These are phyloP conservation scores for Zangia roseola DNA, from an alignment of 768 basidiomycete genomes.

Conservation along the genomic window DNA sequence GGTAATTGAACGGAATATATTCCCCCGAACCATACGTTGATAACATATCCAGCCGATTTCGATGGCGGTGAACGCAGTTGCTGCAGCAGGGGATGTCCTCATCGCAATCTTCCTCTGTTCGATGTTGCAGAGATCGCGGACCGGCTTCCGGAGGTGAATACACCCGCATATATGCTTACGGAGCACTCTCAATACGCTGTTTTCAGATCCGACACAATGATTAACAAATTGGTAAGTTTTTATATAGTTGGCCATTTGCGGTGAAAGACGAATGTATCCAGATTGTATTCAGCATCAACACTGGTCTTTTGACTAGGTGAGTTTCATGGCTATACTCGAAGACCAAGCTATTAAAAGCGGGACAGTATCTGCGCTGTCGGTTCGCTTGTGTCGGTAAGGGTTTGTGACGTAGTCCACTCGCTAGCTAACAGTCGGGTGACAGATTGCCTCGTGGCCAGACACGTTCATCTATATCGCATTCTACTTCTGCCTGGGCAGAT, in stretches of 20 bases:
- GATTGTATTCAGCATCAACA: conserved; percentile 57
- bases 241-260: not conserved
- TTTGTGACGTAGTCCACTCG: not conserved
- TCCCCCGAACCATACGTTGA: not conserved
- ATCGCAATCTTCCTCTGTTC: conserved; percentile 49
- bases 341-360: not conserved
- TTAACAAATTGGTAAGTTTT: conserved; percentile 42
- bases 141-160: conserved; percentile 48
- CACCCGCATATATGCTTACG: not conserved
- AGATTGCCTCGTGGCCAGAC: conserved; percentile 51
- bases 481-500: conserved; percentile 61
- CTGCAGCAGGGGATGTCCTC: conserved; percentile 49
- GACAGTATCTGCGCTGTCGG: conserved; percentile 52
- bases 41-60: conserved; percentile 35
- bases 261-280: conserved; percentile 1
- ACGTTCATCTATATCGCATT: conserved; percentile 65
- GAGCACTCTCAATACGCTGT: not conserved
- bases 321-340: not conserved
- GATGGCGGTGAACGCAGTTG: conserved; percentile 55
- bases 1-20: conserved; percentile 21
- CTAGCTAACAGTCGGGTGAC: not conserved
- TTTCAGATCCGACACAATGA: conserved; percentile 49
- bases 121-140: conserved; percentile 48
- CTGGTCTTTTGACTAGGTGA: conserved; percentile 30
- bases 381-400: conserved; percentile 52